phyloP scores from a whole-genome alignment of 495 filamentous ascomycete species.

The Neurospora sp. region DNA sequence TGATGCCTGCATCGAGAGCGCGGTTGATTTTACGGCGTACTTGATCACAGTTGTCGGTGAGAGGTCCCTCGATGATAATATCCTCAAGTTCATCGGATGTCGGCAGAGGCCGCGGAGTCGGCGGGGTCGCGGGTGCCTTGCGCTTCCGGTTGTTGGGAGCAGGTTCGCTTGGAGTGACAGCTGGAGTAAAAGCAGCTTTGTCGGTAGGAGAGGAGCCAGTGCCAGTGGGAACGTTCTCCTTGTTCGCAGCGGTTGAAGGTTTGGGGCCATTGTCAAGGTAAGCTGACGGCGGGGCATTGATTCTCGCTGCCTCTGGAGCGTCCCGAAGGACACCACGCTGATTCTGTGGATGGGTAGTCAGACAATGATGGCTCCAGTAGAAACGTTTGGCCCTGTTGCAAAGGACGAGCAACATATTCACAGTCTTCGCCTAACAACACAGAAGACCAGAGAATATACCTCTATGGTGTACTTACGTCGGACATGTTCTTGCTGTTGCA shows the following conservation, averaged over 20 bases:
- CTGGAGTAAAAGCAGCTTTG: not conserved
- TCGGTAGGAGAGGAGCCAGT: not conserved
- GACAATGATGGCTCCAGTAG: not conserved
- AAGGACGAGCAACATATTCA: not conserved
- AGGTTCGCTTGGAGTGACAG: not conserved
- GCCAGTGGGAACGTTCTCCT: not conserved
- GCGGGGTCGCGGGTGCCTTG: conserved; percentile 16
- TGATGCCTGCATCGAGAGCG: conserved; percentile 34
- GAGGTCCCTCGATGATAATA: conserved; percentile 11
- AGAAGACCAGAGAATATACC: not conserved
- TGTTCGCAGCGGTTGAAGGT: not conserved
- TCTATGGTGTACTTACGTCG: not conserved
- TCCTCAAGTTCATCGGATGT: conserved; percentile 7
- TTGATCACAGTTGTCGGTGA: conserved; percentile 24
- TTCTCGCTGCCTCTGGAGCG: not conserved
- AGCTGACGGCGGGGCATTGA: not conserved
- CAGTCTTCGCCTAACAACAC: not conserved
- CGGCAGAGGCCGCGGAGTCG: conserved; percentile 12
- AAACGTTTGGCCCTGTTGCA: not conserved
- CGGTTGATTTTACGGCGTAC: conserved; percentile 35
- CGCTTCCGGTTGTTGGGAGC: conserved; percentile 21
- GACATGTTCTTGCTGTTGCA: not conserved
- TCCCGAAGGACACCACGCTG: not conserved
- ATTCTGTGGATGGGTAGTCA: not conserved
- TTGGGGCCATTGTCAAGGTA: not conserved